Percentiles rank a stretch among this genome's conserved stretches.
Evolutionary conservation across 129 eudicot genomes (phyloP).

Genomic region (Oenanthe sinensis): DNA sequence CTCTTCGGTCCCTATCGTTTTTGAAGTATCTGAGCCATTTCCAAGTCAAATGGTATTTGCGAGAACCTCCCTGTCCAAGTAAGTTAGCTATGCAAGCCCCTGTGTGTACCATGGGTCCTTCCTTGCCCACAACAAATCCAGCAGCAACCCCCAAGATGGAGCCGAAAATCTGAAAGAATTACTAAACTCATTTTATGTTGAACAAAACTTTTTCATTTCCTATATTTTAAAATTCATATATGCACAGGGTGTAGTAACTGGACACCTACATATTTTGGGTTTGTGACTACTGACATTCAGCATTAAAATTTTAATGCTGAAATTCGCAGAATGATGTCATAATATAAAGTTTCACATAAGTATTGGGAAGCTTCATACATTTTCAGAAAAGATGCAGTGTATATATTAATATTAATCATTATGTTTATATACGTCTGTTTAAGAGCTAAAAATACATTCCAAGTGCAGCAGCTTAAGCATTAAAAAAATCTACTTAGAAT

Average conservation of each 20-base stretch:
- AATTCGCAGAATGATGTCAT: neutral
- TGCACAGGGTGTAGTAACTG: neutral
- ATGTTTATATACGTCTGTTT: neutral
- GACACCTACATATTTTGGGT: neutral
- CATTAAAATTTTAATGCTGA: neutral
- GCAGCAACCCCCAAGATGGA: constrained; percentile 89
- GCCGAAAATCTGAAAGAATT: constrained; percentile 59
- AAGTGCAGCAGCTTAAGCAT: neutral
- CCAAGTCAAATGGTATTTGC: constrained; percentile 91
- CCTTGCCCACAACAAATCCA: constrained; percentile 98
- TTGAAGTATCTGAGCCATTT: constrained; percentile 84
- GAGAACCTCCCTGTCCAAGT: constrained; percentile 97
- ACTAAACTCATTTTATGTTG: constrained; percentile 6
- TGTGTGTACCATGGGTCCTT: constrained; percentile 99
- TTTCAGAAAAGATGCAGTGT: neutral
- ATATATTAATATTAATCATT: neutral
- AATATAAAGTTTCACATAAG: neutral
- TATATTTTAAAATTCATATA: neutral
- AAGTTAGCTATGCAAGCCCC: constrained; percentile 96
- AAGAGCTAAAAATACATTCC: neutral
- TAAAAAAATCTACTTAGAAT: neutral
- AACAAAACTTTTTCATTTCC: neutral
- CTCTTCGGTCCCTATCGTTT: constrained; percentile 91
- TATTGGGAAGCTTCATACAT: neutral
- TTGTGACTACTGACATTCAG: neutral